phyloP scores from a whole-genome alignment of 371 early-diverging fungal species.

The Synchytrium microbalum region DNA sequence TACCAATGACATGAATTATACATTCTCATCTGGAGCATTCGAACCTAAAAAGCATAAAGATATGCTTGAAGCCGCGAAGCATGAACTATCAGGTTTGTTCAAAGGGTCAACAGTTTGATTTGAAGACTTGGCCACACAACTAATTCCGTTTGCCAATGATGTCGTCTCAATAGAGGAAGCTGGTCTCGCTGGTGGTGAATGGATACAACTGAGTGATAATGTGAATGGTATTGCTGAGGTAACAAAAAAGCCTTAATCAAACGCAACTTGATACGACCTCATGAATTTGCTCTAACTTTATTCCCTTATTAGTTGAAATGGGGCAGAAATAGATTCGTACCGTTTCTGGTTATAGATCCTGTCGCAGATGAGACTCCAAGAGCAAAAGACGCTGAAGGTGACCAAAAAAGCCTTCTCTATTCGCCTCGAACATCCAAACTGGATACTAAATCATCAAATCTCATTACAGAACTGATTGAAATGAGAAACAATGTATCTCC shows the following conservation, averaged over 20 bases:
- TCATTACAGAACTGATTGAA: slow-evolving; percentile 21
- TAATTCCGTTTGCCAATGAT: not conserved
- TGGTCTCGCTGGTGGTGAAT: slow-evolving; percentile 41
- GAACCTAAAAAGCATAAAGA: slow-evolving; percentile 49
- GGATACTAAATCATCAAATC: not conserved
- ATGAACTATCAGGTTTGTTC: slow-evolving; percentile 39
- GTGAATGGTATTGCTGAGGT: slow-evolving; percentile 47
- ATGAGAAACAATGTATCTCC: slow-evolving; percentile 19
- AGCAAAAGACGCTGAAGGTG: slow-evolving; percentile 51
- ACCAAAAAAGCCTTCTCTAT: slow-evolving; percentile 1
- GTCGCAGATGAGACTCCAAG: slow-evolving; percentile 37
- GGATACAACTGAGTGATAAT: slow-evolving; percentile 41
- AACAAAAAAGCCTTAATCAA: not conserved
- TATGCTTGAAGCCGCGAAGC: slow-evolving; percentile 44
- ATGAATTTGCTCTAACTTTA: too few relatives aligned
- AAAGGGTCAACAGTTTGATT: not conserved
- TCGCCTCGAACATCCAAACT: not conserved
- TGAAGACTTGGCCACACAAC: not conserved
- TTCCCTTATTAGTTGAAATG: too few relatives aligned
- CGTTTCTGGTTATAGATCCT: slow-evolving; percentile 53
- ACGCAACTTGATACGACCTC: too few relatives aligned
- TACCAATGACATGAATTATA: slow-evolving; percentile 54
- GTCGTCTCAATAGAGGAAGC: slow-evolving; percentile 59
- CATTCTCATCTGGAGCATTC: slow-evolving; percentile 50
- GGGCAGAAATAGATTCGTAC: slow-evolving; percentile 53